Conservation (phyloP, 1,284 basidiomycete species). For the Pseudozyma tsukubaensis region DNA sequence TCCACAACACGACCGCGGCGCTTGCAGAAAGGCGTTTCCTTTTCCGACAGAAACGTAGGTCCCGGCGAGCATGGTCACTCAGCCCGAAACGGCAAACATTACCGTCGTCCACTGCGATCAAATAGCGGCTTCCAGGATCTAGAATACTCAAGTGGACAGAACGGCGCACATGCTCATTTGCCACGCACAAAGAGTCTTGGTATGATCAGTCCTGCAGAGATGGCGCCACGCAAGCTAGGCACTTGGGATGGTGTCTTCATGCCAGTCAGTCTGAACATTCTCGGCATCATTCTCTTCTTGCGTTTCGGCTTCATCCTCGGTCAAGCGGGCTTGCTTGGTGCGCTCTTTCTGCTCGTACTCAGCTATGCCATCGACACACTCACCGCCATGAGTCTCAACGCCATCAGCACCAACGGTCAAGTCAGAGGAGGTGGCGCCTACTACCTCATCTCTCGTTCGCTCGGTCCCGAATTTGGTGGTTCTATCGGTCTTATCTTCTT, state of each 20-base stretch:
- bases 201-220: constrained; percentile 55
- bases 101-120: constrained; percentile 33
- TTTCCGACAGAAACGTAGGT: constrained; percentile 36
- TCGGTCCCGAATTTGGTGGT: constrained; percentile 68
- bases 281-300: constrained; percentile 67
- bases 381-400: constrained; percentile 66
- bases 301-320: constrained; percentile 68
- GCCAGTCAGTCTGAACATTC: constrained; percentile 67
- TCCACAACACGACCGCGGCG: constrained; percentile 34
- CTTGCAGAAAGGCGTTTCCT: constrained; percentile 47
- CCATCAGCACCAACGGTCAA: constrained; percentile 67
- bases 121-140: constrained; percentile 43
- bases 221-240: constrained; percentile 63
- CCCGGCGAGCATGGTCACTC: constrained; percentile 46
- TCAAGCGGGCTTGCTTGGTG: constrained; percentile 64
- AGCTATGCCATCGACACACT: constrained; percentile 66
- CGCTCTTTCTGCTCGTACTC: constrained; percentile 58
- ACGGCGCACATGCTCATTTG: constrained; percentile 13
- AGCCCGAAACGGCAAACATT: constrained; percentile 18
- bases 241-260: constrained; percentile 68
- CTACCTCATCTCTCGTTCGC: constrained; percentile 67
- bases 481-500: constrained; percentile 68
- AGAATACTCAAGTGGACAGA: constrained; percentile 1
- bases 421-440: constrained; percentile 68
- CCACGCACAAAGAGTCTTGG: constrained; percentile 50